A percentile compares a stretch with the other conserved stretches of the same genome.
These are phyloP conservation scores for Hansenula lynferdii DNA, from an alignment of 1,139 yeast species.

Conservation along the genomic window DNA sequence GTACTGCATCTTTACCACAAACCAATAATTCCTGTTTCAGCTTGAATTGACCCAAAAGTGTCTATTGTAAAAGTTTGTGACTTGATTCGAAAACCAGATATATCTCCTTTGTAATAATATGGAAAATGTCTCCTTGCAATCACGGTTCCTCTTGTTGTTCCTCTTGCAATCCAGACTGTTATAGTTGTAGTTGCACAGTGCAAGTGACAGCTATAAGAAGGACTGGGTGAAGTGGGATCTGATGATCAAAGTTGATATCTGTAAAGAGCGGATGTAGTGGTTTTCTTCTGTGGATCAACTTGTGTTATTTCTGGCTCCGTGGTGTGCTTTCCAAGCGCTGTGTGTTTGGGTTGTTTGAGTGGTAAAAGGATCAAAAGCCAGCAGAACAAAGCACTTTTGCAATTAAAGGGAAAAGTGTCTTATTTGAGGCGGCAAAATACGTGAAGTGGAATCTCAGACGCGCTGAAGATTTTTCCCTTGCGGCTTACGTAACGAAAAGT, in stretches of 20 bases:
- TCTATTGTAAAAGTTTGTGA: too few relatives aligned
- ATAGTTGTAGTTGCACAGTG: not conserved
- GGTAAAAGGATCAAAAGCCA: too few relatives aligned
- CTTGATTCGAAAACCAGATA: too few relatives aligned
- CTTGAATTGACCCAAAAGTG: too few relatives aligned
- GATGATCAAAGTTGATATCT: not conserved
- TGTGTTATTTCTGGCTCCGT: too few relatives aligned
- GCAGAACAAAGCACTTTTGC: not conserved
- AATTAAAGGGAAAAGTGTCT: not conserved
- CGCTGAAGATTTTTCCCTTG: slow-evolving; percentile 2
- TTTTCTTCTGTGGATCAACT: too few relatives aligned
- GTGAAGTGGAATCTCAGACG: slow-evolving; percentile 3
- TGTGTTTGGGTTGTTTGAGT: too few relatives aligned
- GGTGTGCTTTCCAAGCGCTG: too few relatives aligned
- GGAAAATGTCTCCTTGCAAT: too few relatives aligned
- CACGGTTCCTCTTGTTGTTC: not conserved
- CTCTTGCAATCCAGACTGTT: not conserved
- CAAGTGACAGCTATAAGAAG: not conserved
- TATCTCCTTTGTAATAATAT: too few relatives aligned
- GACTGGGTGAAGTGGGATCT: not conserved
- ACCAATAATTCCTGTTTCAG: too few relatives aligned
- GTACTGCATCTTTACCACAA: slow-evolving; percentile 18
- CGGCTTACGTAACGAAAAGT: slow-evolving; percentile 16
- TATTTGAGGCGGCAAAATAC: slow-evolving; percentile 7
- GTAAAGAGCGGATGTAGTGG: not conserved